Evolutionary conservation across 2,329 filamentous ascomycete genomes (phyloP).

Genomic region (Fusarium sp.): DNA sequence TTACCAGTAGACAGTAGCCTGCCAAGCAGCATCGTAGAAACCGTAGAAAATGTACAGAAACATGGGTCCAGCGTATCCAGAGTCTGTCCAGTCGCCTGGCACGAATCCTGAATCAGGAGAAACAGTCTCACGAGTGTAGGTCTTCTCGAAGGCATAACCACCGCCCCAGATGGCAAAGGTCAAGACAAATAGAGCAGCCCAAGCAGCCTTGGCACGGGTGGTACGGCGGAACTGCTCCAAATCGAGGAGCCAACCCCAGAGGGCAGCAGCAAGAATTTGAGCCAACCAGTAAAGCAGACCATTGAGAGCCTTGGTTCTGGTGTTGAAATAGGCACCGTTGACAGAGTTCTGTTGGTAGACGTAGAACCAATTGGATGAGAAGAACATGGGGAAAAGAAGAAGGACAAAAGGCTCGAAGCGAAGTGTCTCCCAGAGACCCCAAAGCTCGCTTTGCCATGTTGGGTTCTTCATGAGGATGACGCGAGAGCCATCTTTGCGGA

Average conservation of each 20-base stretch:
- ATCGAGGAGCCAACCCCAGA: slow-evolving; percentile 80
- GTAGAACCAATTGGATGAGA: slow-evolving; percentile 85
- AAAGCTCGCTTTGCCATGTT: slow-evolving; percentile 81
- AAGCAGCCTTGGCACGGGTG: slow-evolving; percentile 71
- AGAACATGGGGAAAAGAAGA: slow-evolving; percentile 82
- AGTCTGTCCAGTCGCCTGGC: slow-evolving; percentile 69
- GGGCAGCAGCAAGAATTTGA: slow-evolving; percentile 78
- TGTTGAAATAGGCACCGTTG: slow-evolving; percentile 76
- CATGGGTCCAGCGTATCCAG: slow-evolving; percentile 78
- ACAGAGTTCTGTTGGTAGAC: slow-evolving; percentile 80
- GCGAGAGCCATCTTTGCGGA: slow-evolving; percentile 79
- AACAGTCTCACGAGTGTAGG: slow-evolving; percentile 34
- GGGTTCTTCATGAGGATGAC: slow-evolving; percentile 93
- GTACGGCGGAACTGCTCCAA: slow-evolving; percentile 66
- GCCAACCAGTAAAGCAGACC: slow-evolving; percentile 75
- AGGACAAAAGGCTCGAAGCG: slow-evolving; percentile 74
- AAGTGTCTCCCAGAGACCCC: slow-evolving; percentile 79
- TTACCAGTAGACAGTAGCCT: slow-evolving; percentile 91
- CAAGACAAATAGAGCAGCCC: slow-evolving; percentile 69
- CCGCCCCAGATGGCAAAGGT: slow-evolving; percentile 86
- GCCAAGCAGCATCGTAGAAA: slow-evolving; percentile 89
- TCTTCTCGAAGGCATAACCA: slow-evolving; percentile 77
- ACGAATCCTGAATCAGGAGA: slow-evolving; percentile 7
- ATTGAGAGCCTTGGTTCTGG: slow-evolving; percentile 78
- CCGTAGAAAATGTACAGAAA: slow-evolving; percentile 93